Percentiles rank a stretch among this genome's conserved stretches.
These are phyloP conservation scores for Globisporangium polare DNA, from an alignment of 352 stramenopile genomes.

Conservation along the genomic window DNA sequence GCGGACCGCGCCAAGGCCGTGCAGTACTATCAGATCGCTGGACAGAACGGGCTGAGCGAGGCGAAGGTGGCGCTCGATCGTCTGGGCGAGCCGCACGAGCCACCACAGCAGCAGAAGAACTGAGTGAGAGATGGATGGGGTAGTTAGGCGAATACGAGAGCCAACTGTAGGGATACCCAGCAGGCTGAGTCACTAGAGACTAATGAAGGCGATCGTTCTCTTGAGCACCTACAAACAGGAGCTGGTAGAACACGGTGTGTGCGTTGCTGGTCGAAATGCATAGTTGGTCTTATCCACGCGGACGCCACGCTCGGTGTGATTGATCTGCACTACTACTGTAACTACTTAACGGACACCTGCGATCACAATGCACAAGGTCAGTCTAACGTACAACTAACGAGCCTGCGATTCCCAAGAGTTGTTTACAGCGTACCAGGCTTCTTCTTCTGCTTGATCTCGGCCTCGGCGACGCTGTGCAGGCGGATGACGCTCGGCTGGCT, in stretches of 20 bases:
- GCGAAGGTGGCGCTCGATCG: constrained; percentile 49
- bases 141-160: background rate
- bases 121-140: background rate
- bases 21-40: constrained; percentile 73
- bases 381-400: too few relatives aligned
- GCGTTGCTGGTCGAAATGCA: background rate
- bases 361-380: background rate
- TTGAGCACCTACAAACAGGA: background rate
- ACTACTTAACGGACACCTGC: constrained; percentile 16
- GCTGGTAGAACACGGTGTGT: background rate
- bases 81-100: constrained; percentile 39
- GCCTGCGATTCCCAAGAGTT: background rate
- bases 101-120: constrained; percentile 14
- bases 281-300: background rate
- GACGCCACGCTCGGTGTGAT: background rate
- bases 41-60: constrained; percentile 46
- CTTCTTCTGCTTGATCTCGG: constrained; percentile 95
- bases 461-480: constrained; percentile 89
- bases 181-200: background rate
- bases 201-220: background rate
- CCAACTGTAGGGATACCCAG: background rate
- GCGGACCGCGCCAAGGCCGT: constrained; percentile 56
- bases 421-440: constrained; percentile 63
- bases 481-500: constrained; percentile 89
- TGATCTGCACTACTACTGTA: constrained; percentile 5